Percentiles rank a stretch among this genome's conserved stretches.
Conservation (phyloP, 1,284 basidiomycete species). For the Tranzscheliella williamsii region DNA sequence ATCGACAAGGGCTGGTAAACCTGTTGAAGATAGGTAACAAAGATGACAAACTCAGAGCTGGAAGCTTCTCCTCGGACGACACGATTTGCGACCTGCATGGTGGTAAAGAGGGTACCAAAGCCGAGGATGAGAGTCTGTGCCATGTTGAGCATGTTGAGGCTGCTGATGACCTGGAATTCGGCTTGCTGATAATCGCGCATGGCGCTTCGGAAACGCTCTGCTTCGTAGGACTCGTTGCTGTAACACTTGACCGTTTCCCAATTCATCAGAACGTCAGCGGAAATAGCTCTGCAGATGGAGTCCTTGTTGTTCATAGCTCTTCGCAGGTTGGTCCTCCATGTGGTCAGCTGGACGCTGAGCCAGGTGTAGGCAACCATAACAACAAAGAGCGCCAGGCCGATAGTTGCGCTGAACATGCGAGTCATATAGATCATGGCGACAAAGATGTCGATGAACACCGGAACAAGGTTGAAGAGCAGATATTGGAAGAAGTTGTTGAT, state of each 20-base stretch:
- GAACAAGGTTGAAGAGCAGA: slow-evolving; percentile 76
- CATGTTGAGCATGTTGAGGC: slow-evolving; percentile 55
- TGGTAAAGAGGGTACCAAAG: slow-evolving; percentile 49
- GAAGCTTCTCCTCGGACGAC: slow-evolving; percentile 43
- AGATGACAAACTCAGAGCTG: slow-evolving; percentile 71
- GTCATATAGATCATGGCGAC: slow-evolving; percentile 67
- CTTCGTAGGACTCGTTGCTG: slow-evolving; percentile 78
- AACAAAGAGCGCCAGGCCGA: slow-evolving; percentile 73
- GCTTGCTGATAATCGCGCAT: slow-evolving; percentile 75
- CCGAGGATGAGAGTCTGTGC: slow-evolving; percentile 53
- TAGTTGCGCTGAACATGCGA: slow-evolving; percentile 71
- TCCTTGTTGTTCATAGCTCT: slow-evolving; percentile 51
- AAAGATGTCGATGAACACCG: slow-evolving; percentile 76
- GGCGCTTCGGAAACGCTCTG: slow-evolving; percentile 72
- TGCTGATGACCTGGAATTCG: slow-evolving; percentile 70
- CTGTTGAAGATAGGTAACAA: slow-evolving; percentile 78
- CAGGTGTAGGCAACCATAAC: slow-evolving; percentile 80
- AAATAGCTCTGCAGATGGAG: slow-evolving; percentile 50
- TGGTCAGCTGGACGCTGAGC: slow-evolving; percentile 69
- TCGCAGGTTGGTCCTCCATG: slow-evolving; percentile 72
- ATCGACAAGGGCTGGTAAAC: slow-evolving; percentile 63
- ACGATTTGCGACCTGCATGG: slow-evolving; percentile 40
- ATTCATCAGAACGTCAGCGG: slow-evolving; percentile 55
- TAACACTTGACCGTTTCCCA: slow-evolving; percentile 71
- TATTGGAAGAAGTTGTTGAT: slow-evolving; percentile 63